Conservation (phyloP, 2,329 filamentous ascomycete genomes). For the Boeremia exigua region DNA sequence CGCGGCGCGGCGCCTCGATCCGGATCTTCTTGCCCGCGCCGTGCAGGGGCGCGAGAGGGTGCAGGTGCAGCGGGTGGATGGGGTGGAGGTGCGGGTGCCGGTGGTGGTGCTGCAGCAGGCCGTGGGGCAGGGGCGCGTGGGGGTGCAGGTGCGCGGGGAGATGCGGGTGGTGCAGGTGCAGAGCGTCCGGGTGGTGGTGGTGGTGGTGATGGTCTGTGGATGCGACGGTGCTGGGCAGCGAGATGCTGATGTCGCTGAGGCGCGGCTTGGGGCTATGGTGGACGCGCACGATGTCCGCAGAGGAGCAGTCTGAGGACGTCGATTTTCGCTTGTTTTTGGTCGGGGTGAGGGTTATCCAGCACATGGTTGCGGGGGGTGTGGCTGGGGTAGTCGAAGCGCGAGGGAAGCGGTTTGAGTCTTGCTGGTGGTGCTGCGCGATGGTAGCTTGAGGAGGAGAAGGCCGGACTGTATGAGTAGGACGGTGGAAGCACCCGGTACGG, state of each 20-base stretch:
- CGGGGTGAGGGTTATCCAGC: constrained; percentile 43
- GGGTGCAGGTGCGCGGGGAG: constrained; percentile 35
- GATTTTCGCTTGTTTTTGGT: constrained; percentile 24
- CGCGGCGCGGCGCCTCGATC: constrained; percentile 4
- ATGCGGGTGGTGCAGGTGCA: constrained; percentile 14
- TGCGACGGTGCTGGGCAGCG: constrained; percentile 25
- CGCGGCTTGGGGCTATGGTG: constrained; percentile 28
- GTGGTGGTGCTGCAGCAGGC: constrained; percentile 23
- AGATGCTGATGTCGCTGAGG: constrained; percentile 31
- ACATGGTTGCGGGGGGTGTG: constrained; percentile 26
- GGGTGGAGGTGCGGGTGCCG: constrained; percentile 27
- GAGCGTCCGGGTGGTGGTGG: constrained; percentile 16
- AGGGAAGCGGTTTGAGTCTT: constrained; percentile 26
- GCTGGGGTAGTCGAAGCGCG: constrained; percentile 23
- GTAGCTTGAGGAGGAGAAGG: constrained; percentile 26
- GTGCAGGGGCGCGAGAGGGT: constrained; percentile 26
- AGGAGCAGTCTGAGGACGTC: constrained; percentile 11
- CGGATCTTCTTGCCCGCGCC: constrained; percentile 29
- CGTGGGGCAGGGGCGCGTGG: constrained; percentile 22
- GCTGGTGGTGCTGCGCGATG: constrained; percentile 33
- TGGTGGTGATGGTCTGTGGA: constrained; percentile 5
- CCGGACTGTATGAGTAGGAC: constrained; percentile 28
- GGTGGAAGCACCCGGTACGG: constrained; percentile 25
- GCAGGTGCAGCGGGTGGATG: constrained; percentile 36
- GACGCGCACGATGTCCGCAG: constrained; percentile 39